A percentile compares a stretch with the other conserved stretches of the same genome.
Evolutionary conservation across 2,329 filamentous ascomycete genomes (phyloP).

Genomic region (Aureobasidium sp.): DNA sequence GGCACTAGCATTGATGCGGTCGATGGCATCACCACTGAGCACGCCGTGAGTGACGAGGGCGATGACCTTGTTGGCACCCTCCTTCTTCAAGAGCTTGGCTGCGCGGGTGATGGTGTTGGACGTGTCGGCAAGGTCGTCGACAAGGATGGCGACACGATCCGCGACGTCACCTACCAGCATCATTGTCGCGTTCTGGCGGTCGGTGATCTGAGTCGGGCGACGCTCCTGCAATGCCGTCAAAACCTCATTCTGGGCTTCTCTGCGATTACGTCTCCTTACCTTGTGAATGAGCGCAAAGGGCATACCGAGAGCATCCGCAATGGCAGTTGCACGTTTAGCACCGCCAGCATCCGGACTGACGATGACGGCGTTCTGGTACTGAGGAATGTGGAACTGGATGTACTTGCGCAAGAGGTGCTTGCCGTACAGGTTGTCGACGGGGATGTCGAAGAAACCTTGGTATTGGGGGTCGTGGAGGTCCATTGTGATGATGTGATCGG

Average conservation of each 20-base stretch:
- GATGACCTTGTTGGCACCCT: slow-evolving; percentile 80
- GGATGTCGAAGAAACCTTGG: slow-evolving; percentile 97
- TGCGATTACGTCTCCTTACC: slow-evolving; percentile 41
- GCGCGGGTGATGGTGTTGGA: slow-evolving; percentile 95
- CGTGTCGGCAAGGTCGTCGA: slow-evolving; percentile 92
- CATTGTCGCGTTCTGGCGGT: slow-evolving; percentile 76
- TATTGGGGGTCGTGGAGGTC: slow-evolving; percentile 95
- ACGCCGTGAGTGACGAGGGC: slow-evolving; percentile 92
- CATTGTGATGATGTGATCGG: slow-evolving; percentile 96
- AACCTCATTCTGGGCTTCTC: neutral
- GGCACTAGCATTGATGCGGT: slow-evolving; percentile 84
- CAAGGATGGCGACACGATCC: slow-evolving; percentile 73
- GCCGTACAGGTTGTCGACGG: slow-evolving; percentile 94
- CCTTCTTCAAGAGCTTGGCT: slow-evolving; percentile 91
- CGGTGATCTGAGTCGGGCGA: slow-evolving; percentile 75
- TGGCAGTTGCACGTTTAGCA: slow-evolving; percentile 89
- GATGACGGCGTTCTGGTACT: slow-evolving; percentile 78
- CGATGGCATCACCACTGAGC: slow-evolving; percentile 88
- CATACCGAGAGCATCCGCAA: slow-evolving; percentile 86
- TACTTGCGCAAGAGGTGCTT: slow-evolving; percentile 61
- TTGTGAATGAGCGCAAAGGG: slow-evolving; percentile 98
- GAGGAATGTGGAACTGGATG: slow-evolving; percentile 71
- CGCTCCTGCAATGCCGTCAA: slow-evolving; percentile 54
- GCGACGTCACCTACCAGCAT: slow-evolving; percentile 86
- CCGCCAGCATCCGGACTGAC: slow-evolving; percentile 95